These are phyloP conservation scores for Pseudoperonospora humuli DNA, from an alignment of 352 stramenopile species.

Conservation along the genomic window DNA sequence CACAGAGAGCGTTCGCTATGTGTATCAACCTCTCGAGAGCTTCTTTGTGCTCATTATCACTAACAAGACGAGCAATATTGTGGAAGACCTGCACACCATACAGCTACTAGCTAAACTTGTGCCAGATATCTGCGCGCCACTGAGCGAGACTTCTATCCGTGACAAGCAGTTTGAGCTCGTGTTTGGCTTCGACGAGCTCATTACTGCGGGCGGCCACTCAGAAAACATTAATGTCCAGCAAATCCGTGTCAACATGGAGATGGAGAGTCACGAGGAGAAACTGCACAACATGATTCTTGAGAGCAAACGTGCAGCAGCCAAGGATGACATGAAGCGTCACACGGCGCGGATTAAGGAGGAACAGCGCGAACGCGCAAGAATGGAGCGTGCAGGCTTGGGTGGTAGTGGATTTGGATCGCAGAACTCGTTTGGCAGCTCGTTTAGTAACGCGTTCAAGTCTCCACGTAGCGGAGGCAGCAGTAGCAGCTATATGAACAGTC, in stretches of 20 bases:
- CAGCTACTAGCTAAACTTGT: slow-evolving; percentile 96
- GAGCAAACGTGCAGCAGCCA: slow-evolving; percentile 88
- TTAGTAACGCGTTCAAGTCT: slow-evolving; percentile 62
- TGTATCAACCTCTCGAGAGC: slow-evolving; percentile 98
- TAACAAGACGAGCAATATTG: slow-evolving; percentile 99
- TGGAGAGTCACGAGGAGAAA: slow-evolving; percentile 99
- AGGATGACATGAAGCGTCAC: slow-evolving; percentile 87
- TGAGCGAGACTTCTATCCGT: slow-evolving; percentile 92
- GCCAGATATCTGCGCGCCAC: slow-evolving; percentile 89
- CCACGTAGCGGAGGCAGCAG: slow-evolving; percentile 37
- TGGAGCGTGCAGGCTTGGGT: slow-evolving; percentile 68
- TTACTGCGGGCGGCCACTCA: slow-evolving; percentile 95
- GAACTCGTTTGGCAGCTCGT: slow-evolving; percentile 65
- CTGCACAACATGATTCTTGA: slow-evolving; percentile 97
- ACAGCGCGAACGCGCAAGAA: slow-evolving; percentile 69
- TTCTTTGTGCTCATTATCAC: slow-evolving; percentile 98
- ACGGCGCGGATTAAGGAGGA: slow-evolving; percentile 83
- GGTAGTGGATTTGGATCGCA: slow-evolving; percentile 60
- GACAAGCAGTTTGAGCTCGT: slow-evolving; percentile 98
- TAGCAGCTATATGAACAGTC: slow-evolving; percentile 36
- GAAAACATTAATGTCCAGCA: slow-evolving; percentile 91
- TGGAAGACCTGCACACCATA: slow-evolving; percentile 98
- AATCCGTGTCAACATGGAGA: slow-evolving; percentile 97
- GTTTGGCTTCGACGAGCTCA: slow-evolving; percentile 99
- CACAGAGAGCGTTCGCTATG: slow-evolving; percentile 97